These are phyloP conservation scores for Monilinia fructicola DNA, from an alignment of 2,329 filamentous ascomycete species.

Conservation along the genomic window DNA sequence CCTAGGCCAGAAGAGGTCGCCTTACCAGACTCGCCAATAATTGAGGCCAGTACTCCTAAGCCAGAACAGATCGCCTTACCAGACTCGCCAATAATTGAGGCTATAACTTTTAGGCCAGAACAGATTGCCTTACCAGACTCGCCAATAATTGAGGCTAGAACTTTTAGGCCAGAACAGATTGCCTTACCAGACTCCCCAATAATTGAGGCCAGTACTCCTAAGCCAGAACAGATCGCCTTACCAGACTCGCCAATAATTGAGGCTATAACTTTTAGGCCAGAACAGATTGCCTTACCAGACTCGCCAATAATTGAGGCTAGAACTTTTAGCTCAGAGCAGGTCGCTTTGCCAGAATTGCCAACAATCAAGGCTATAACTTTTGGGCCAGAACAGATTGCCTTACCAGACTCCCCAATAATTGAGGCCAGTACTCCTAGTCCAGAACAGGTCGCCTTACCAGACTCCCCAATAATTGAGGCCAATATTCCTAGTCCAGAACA, in stretches of 20 bases:
- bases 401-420: slow-evolving; percentile 11
- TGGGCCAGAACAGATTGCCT: slow-evolving; percentile 12
- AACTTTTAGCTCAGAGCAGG: slow-evolving; percentile 1
- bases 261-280: neutral
- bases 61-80: slow-evolving; percentile 17
- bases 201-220: neutral
- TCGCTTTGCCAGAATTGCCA: slow-evolving; percentile 14
- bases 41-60: neutral
- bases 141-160: neutral
- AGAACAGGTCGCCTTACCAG: slow-evolving; percentile 13
- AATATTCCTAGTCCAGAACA: slow-evolving; percentile 8
- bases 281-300: slow-evolving; percentile 15
- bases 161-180: slow-evolving; percentile 11
- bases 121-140: slow-evolving; percentile 16
- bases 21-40: slow-evolving; percentile 13
- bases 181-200: slow-evolving; percentile 13
- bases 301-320: slow-evolving; percentile 4
- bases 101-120: neutral
- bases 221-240: slow-evolving; percentile 12
- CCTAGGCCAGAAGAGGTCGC: slow-evolving; percentile 11
- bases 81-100: slow-evolving; percentile 1
- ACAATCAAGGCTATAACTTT: neutral
- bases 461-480: neutral
- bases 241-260: slow-evolving; percentile 8
- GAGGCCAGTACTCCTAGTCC: neutral